Evolutionary conservation across 495 filamentous ascomycete species (phyloP).

Genomic region (Penicillium soppii): DNA sequence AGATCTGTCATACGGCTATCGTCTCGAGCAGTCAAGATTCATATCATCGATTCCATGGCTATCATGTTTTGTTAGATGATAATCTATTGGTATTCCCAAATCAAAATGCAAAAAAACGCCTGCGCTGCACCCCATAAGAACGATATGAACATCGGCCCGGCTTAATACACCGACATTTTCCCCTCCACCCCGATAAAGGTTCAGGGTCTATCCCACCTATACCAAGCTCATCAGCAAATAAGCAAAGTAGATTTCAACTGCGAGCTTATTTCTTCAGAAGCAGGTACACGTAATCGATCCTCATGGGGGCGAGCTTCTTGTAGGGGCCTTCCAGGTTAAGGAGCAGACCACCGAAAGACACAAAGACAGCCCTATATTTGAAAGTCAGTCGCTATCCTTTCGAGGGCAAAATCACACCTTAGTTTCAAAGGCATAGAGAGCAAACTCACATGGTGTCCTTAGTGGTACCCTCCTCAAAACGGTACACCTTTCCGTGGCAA

Average conservation of each 20-base stretch:
- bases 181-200: not conserved
- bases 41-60: slow-evolving; percentile 8
- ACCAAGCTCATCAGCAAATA: slow-evolving; percentile 8
- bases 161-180: slow-evolving; percentile 21
- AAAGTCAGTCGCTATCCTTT: not conserved
- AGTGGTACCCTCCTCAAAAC: slow-evolving; percentile 83
- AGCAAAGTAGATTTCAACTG: slow-evolving; percentile 3
- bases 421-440: not conserved
- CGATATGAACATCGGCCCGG: slow-evolving; percentile 20
- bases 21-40: not conserved
- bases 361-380: slow-evolving; percentile 75
- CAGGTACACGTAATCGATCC: slow-evolving; percentile 91
- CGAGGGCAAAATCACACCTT: not conserved
- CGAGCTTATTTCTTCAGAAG: slow-evolving; percentile 77
- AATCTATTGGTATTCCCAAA: slow-evolving; percentile 30
- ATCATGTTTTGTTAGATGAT: slow-evolving; percentile 19
- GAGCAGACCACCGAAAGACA: slow-evolving; percentile 88
- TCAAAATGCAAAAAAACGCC: slow-evolving; percentile 32
- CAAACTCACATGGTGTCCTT: slow-evolving; percentile 77
- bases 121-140: slow-evolving; percentile 30
- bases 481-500: slow-evolving; percentile 95
- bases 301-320: slow-evolving; percentile 86
- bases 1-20: no score
- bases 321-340: slow-evolving; percentile 90
- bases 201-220: slow-evolving; percentile 1